Base-by-base conservation (phyloP, 441 rosid species). In the Gossypium aridum region DNA sequence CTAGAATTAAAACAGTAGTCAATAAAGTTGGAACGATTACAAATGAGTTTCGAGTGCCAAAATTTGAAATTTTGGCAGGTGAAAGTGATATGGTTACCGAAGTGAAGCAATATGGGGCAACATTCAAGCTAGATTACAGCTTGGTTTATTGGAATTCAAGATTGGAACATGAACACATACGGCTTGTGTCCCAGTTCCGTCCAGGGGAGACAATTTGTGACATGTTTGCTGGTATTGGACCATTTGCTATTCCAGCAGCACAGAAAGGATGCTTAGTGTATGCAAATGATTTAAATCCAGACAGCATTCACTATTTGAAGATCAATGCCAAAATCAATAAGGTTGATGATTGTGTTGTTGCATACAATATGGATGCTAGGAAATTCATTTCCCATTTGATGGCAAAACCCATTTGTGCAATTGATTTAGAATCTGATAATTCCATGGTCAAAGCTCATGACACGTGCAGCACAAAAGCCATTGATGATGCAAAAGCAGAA, bases 151-250 rank as follows among this genome's bases (percentile, higher is more conserved):
- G 98, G 98, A 95, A 95, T 78, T 95, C 99, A 61, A 89, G 97
- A 86, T 75, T 95, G 85, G 99, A 93, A 75, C 98, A 93, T 77
- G 99, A 95, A 75, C 98, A 95, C 81, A 86, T 84, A 80, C 83
- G 96, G 61, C 84, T 95, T 72, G 85, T 91, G 31, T 88, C 99
- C 72, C 85, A 80, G 67, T 95, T 95, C 78, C 81, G 20, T 80
- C 86, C 92, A 17, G 96, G 95, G 75, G 98, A 95, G 78, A 88
- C 82, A 14, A 87, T 95, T 47, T 95, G 94, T 87, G 98, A 95
- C 82, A 86, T 93, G 97, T 95, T 93, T 87, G 88, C 97, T 78
- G 98, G 98, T 61, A 87, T 93, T 80, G 98, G 99, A 60, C 99
- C 99, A 69, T 95, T 93, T 79, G 92, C 97, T 64, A 87, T 95